phyloP scores from a whole-genome alignment of 2,329 filamentous ascomycete species.

The Colletotrichum endophyticum region DNA sequence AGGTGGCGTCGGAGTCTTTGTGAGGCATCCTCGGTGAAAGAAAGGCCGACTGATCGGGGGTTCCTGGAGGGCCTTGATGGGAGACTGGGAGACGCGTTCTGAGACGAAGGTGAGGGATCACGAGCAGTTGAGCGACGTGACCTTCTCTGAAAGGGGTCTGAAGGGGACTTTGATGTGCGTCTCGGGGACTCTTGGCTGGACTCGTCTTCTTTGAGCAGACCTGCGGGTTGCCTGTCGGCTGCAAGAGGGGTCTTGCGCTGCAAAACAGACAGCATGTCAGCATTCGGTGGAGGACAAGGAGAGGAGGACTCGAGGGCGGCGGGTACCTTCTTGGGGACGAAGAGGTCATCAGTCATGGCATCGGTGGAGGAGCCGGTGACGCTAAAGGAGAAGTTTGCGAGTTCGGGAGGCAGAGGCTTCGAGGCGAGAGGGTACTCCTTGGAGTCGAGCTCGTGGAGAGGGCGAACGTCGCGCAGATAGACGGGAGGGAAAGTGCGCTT shows the following conservation, averaged over 20 bases:
- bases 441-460: constrained; percentile 75
- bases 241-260: constrained; percentile 15
- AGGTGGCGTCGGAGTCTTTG: constrained; percentile 45
- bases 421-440: constrained; percentile 90
- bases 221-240: constrained; percentile 1
- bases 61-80: constrained; percentile 21
- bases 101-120: constrained; percentile 37
- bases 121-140: constrained; percentile 35
- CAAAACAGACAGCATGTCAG: background rate
- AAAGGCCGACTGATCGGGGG: constrained; percentile 1
- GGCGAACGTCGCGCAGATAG: constrained; percentile 74
- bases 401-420: constrained; percentile 78
- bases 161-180: constrained; percentile 25
- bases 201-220: constrained; percentile 28
- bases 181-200: constrained; percentile 31
- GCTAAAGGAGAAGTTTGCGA: constrained; percentile 80
- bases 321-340: constrained; percentile 10
- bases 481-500: constrained; percentile 86
- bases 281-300: background rate
- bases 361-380: constrained; percentile 54
- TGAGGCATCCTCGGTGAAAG: constrained; percentile 32
- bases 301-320: background rate
- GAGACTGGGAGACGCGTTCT: constrained; percentile 31
- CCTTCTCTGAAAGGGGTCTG: constrained; percentile 33
- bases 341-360: background rate